phyloP scores from a whole-genome alignment of 2,329 filamentous ascomycete species.

The Aspergillus tubingensis region DNA sequence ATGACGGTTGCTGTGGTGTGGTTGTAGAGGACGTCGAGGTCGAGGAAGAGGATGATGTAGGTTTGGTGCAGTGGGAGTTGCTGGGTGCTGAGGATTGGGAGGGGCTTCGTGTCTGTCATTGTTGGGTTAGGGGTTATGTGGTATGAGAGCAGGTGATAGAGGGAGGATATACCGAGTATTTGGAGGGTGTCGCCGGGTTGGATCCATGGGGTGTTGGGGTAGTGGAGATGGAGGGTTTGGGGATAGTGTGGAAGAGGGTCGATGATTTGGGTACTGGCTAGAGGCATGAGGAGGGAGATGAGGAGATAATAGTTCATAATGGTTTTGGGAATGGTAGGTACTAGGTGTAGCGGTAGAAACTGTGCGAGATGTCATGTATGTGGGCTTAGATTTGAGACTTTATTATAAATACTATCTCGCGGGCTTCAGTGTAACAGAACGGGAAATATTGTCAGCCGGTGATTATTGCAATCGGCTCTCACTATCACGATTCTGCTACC shows the following conservation, averaged over 20 bases:
- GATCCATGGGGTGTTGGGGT: constrained; percentile 22
- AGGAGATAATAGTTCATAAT: background rate
- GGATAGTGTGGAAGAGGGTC: background rate
- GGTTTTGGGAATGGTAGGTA: too few relatives aligned
- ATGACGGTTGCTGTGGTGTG: constrained; percentile 19
- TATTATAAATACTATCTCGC: too few relatives aligned
- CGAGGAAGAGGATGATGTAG: constrained; percentile 29
- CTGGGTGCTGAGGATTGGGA: constrained; percentile 22
- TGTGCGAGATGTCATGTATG: too few relatives aligned
- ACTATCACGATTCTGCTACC: background rate
- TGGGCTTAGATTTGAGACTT: too few relatives aligned
- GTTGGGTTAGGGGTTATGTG: background rate
- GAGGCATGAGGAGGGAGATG: background rate
- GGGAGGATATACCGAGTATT: constrained; percentile 9
- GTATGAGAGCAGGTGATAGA: background rate
- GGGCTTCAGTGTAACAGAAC: too few relatives aligned
- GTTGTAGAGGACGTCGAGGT: constrained; percentile 26
- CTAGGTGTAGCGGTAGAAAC: too few relatives aligned
- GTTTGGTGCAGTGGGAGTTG: constrained; percentile 12
- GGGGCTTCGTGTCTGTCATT: background rate
- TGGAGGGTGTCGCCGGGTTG: constrained; percentile 19
- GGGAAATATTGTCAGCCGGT: too few relatives aligned
- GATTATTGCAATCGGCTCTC: too few relatives aligned
- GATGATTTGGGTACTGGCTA: background rate
- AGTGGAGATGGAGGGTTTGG: constrained; percentile 20